Base-by-base conservation (phyloP, 2,329 filamentous ascomycete genomes). In the Lachnellula hyalina region DNA sequence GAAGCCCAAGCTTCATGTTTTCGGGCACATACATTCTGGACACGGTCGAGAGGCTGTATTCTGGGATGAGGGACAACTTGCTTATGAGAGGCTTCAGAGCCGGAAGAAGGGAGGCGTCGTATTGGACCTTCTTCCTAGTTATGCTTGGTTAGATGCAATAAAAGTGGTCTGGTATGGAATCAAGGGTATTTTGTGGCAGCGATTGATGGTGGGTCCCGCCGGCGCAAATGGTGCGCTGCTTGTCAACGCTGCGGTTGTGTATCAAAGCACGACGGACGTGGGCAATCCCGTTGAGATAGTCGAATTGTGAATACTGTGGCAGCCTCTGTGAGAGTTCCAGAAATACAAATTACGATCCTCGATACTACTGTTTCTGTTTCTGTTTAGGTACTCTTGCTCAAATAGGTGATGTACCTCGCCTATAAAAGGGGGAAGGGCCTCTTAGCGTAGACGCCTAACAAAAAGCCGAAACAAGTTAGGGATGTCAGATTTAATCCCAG, bases 11-110 rank as follows among this genome's bases (percentile, higher is more conserved):
- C 68, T 87, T 28, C 84, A 87, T 67, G 77, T 87, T 23, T 87
- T 86, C 67, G 85, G 84, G 2, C 85, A 88, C 69, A 75, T 86
- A 47, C 85, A 89, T 68, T 79, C 75, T 38, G 82, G 80, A 5
- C 77, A 83, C 52, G 85, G 85, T 15, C 71, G 71, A 32, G 79
- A 85, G 63, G 70, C 77, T 1, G 74, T 84, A 2, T 81, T 80
- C 68, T 88, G 83, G 81, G 83, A 86, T 63, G 75, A 78, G 25
- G 77, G 76, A 15, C 83, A 87, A 51, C 50, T 52, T 35, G 58
- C 66, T 38, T 63, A 71, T 49, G 69, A 70, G 45, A 61, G 67
- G n/a, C 52, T 69, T 5, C 63, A 65, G 57, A 62, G 50, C 17
- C 61, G 67, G 11, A 65, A 64, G 42, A 64, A 61, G n/a, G 65